phyloP scores from a whole-genome alignment of 129 eudicot genomes.

The Lactuca sativa region DNA sequence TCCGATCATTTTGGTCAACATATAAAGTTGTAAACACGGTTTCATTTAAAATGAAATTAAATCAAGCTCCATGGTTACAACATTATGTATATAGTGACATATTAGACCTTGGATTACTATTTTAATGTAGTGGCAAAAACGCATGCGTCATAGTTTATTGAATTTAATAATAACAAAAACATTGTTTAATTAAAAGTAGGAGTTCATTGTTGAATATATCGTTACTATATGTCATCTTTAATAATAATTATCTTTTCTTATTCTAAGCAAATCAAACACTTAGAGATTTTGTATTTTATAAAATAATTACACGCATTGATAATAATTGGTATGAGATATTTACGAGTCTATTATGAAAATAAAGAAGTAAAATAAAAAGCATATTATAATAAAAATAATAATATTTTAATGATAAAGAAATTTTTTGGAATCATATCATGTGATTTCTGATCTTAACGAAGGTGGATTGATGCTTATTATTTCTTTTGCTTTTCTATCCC shows the following conservation, averaged over 20 bases:
- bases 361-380: too few species aligned
- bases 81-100: background rate
- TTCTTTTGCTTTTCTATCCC: too few species aligned
- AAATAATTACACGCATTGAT: too few species aligned
- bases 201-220: constrained; percentile 15
- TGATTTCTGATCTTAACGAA: background rate
- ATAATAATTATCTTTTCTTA: background rate
- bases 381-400: too few species aligned
- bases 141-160: constrained; percentile 25
- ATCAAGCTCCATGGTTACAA: background rate
- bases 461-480: background rate
- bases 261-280: background rate
- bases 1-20: background rate
- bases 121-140: background rate
- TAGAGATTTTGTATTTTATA: background rate
- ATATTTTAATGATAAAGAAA: too few species aligned
- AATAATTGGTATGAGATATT: background rate
- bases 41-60: background rate
- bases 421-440: background rate
- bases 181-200: constrained; percentile 20
- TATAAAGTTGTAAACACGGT: background rate
- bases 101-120: constrained; percentile 5
- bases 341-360: too few species aligned
- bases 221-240: background rate
- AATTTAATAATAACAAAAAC: background rate